Evolutionary conservation across 805 yeast species (phyloP), one percentile per base, ranked within the genome.

Genomic region (Suhomyces kilbournensis): DNA sequence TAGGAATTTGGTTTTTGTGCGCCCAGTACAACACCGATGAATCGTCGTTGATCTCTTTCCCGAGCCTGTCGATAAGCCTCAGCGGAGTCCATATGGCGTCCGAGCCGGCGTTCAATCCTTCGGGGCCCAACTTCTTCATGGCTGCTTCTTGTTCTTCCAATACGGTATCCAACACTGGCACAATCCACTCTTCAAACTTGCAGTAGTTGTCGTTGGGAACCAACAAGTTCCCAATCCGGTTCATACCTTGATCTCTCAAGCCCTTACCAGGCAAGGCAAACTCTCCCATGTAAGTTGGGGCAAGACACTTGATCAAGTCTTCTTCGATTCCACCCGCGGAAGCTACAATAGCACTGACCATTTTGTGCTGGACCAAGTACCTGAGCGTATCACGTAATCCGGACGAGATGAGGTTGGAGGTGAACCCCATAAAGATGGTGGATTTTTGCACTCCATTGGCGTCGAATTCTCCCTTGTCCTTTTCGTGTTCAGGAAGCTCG

Each of bases 171-270:
- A 94, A 79, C 51, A 94, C 81, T 34, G 99, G 99, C 32, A 94
- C 96, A 60, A 96, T 89, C 99, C 99, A 94, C 70, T 96, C 99
- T 73, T 94, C 99, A 66, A 94, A 94, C 66, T 84, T 85, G 76
- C 98, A 93, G 76, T 94, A 94, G 75, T 94, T 94, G 69, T 94
- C 99, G 68, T 94, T 94, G 52, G 99, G 99, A 49, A 94, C 98
- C 60, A 94, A 79, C 69, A 94, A 78, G 70, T 94, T 96, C 57
- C 99, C 99, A 63, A 96, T 94, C 73, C 99, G 86, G 77, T 94
- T 94, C 87, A 94, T 85, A 57, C 99, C 99, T 69, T 91, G 86
- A 48, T 90, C 97, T 70, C 99, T 84, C 57, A 94, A 80, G 46
- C 79, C 77, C 52, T 84, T 77, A 54, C 99, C 99, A 14, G 85